Conservation (phyloP, 306 rosid genomes). For the Medicago arabica region DNA sequence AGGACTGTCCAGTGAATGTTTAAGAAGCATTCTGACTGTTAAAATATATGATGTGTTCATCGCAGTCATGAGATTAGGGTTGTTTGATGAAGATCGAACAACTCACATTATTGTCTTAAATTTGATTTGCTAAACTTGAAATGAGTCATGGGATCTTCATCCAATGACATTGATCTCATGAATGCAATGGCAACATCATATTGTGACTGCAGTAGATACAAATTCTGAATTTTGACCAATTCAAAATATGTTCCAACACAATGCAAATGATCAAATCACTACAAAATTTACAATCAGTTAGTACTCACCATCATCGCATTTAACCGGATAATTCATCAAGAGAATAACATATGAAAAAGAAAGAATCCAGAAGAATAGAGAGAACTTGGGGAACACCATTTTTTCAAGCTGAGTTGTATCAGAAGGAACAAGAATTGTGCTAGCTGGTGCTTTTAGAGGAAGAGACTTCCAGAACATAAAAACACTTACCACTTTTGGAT, state of each 20-base stretch:
- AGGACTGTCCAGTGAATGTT: not conserved
- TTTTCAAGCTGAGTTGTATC: constrained; percentile 11
- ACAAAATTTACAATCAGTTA: constrained; percentile 20
- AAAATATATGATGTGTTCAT: not conserved
- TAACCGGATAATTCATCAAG: constrained; percentile 51
- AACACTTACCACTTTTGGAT: constrained; percentile 9
- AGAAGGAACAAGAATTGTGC: constrained; percentile 1
- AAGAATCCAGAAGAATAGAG: constrained; percentile 47
- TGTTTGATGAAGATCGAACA: not conserved
- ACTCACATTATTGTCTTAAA: not conserved
- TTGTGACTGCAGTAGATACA: not conserved
- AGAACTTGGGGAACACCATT: constrained; percentile 45
- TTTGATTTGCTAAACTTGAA: not conserved
- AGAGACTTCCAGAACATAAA: not conserved
- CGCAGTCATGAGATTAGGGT: not conserved
- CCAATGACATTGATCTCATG: not conserved
- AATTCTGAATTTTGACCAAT: not conserved
- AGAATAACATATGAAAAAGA: constrained; percentile 50
- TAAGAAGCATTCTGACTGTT: not conserved
- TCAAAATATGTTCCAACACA: not conserved
- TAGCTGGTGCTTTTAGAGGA: not conserved
- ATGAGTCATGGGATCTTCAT: not conserved
- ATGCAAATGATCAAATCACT: constrained; percentile 2
- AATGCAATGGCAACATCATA: not conserved
- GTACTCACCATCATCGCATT: constrained; percentile 61